Percentiles rank a stretch among this genome's conserved stretches.
These are phyloP conservation scores for Spathaspora hagerdaliae DNA, from an alignment of 805 yeast genomes.

Conservation along the genomic window DNA sequence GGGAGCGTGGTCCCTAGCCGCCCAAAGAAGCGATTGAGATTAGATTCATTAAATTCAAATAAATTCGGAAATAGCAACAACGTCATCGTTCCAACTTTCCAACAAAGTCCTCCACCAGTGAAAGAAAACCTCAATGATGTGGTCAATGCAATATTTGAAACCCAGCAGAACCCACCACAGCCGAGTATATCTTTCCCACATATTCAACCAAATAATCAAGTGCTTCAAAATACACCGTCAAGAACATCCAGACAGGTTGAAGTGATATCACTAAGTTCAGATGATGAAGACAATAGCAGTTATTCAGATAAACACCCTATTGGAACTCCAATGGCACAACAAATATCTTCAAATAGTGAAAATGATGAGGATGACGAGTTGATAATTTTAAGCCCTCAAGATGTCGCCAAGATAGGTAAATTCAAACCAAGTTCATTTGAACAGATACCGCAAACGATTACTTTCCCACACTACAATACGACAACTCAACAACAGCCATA, in stretches of 20 bases:
- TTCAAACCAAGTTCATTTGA: conserved; percentile 24
- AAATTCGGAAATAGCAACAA: no score
- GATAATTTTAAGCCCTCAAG: conserved; percentile 24
- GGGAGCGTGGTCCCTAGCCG: no score
- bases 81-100: no score
- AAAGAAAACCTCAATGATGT: no score
- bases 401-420: conserved; percentile 20
- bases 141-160: no score
- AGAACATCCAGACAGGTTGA: background rate
- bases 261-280: conserved; percentile 5
- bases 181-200: no score
- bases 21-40: background rate
- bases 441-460: background rate
- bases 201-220: no score
- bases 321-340: background rate
- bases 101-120: no score
- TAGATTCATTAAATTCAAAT: conserved; percentile 1
- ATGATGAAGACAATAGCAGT: background rate
- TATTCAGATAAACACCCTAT: background rate
- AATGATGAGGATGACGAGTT: conserved; percentile 24
- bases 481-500: background rate
- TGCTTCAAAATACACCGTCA: no score
- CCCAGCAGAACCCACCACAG: no score
- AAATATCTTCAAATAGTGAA: background rate
- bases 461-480: background rate